Evolutionary conservation across 1,284 basidiomycete species (phyloP).

Genomic region (Trichosporon sp.): DNA sequence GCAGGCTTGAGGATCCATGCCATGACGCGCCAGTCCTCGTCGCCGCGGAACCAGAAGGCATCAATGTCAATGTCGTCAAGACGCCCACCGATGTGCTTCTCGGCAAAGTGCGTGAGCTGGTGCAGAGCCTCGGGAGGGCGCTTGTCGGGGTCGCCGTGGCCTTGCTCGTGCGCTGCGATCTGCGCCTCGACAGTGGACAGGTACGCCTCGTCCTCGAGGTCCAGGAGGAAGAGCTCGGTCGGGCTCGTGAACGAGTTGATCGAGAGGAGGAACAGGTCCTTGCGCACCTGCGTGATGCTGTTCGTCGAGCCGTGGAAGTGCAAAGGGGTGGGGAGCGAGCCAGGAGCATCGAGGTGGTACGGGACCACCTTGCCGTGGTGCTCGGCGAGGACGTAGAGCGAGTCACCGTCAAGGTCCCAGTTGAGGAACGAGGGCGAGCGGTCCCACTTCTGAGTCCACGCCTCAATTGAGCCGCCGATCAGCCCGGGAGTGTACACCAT

Average conservation of each 20-base stretch:
- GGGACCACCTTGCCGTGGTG: conserved; percentile 57
- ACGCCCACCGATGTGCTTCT: conserved; percentile 42
- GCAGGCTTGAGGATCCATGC: conserved; percentile 75
- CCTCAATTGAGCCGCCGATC: conserved; percentile 16
- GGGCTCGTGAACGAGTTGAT: conserved; percentile 23
- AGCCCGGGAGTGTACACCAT: conserved; percentile 63
- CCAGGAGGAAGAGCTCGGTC: conserved; percentile 26
- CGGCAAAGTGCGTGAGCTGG: conserved; percentile 53
- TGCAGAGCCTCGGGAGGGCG: conserved; percentile 55
- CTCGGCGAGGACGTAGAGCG: conserved; percentile 67
- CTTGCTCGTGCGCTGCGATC: neutral
- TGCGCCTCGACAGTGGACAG: neutral
- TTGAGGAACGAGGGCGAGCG: conserved; percentile 61
- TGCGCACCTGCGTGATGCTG: conserved; percentile 15
- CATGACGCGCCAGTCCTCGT: conserved; percentile 62
- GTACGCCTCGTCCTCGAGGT: conserved; percentile 31
- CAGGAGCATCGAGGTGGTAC: conserved; percentile 36
- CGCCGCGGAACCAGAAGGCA: conserved; percentile 80
- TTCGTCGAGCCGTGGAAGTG: conserved; percentile 34
- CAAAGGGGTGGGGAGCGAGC: conserved; percentile 37
- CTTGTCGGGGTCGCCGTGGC: conserved; percentile 44
- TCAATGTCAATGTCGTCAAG: conserved; percentile 62
- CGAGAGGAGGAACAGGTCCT: conserved; percentile 21
- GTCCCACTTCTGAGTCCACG: conserved; percentile 69
- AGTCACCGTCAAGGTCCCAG: conserved; percentile 67